Evolutionary conservation across 345 rosid species (phyloP), one percentile per base, ranked within the genome.

Genomic region (Hibiscus tridactylites): DNA sequence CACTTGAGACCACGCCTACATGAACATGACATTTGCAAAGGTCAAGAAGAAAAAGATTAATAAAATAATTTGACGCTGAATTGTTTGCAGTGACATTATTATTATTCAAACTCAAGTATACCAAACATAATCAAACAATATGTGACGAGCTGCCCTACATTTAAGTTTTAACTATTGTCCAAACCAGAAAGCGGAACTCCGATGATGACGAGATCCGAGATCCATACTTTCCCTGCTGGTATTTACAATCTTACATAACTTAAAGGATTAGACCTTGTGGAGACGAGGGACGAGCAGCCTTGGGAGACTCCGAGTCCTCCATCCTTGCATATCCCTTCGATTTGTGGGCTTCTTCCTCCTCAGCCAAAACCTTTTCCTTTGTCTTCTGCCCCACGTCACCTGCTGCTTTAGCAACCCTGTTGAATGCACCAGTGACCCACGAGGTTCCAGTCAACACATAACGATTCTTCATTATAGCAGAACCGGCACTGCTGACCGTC

Each of bases 321-420:
- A 83, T 75, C 58, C 74, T 87, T 50, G 80, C 57, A 71, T 87
- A 85, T 58, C 88, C 92, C 74, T 85, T 79, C 0, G 82, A 74
- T 50, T 61, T 77, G 47, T 44, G 64, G 58, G 68, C 58, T 42
- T 42, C 58, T 66, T 73, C 82, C 74, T 85, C 92, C 81, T 90
- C 97, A 1, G 88, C 87, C 81, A 68, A 69, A 57, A 83, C 94
- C 78, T 88, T 93, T 44, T 93, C 98, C 76, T 83, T 87, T 33
- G 97, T 83, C 83, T 87, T 91, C 82, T 93, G 92, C 24, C 91
- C 85, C 67, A 93, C 92, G n/a, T 93, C 98, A 66, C 84, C 98
- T 13, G 97, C 98, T 28, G 88, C 92, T 87, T 91, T 88, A 16
- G 96, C 81, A 24, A 88, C 97, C 83, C 82, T 83, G 76, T 8